Evolutionary conservation across 2,329 filamentous ascomycete genomes (phyloP).

Genomic region (Lasiodiplodia sp.): DNA sequence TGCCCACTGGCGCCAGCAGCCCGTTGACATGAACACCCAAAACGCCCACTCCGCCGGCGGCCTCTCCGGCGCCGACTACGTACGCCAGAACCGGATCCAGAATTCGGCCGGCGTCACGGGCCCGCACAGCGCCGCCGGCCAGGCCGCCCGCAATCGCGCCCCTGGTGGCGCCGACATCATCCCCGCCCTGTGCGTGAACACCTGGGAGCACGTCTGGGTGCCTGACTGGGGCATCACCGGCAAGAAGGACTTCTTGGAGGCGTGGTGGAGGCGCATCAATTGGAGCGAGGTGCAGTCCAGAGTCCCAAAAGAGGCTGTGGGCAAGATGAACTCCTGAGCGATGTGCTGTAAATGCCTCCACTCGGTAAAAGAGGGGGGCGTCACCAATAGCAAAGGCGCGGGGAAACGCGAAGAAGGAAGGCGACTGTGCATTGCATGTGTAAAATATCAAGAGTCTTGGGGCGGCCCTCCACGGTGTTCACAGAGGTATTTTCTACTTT

Average conservation of each 20-base stretch:
- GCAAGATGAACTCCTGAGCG: background rate
- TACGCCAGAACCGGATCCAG: constrained; percentile 26
- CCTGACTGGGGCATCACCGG: constrained; percentile 77
- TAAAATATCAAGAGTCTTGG: constrained; percentile 16
- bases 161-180: constrained; percentile 73
- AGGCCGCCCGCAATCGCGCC: constrained; percentile 53
- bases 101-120: constrained; percentile 54
- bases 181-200: constrained; percentile 89
- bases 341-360: background rate
- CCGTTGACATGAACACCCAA: constrained; percentile 73
- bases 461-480: constrained; percentile 12
- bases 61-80: constrained; percentile 30
- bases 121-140: constrained; percentile 36
- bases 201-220: constrained; percentile 95
- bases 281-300: constrained; percentile 72
- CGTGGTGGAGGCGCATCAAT: constrained; percentile 89
- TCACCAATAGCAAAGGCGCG: background rate
- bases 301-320: background rate
- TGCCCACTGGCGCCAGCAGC: constrained; percentile 79
- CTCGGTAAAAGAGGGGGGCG: background rate
- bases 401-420: background rate
- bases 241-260: constrained; percentile 77
- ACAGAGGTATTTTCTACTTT: background rate
- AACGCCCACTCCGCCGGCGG: constrained; percentile 41
- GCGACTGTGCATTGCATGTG: constrained; percentile 22